phyloP scores from a whole-genome alignment of 148 eudicot species.

The Camellia granthamiana region DNA sequence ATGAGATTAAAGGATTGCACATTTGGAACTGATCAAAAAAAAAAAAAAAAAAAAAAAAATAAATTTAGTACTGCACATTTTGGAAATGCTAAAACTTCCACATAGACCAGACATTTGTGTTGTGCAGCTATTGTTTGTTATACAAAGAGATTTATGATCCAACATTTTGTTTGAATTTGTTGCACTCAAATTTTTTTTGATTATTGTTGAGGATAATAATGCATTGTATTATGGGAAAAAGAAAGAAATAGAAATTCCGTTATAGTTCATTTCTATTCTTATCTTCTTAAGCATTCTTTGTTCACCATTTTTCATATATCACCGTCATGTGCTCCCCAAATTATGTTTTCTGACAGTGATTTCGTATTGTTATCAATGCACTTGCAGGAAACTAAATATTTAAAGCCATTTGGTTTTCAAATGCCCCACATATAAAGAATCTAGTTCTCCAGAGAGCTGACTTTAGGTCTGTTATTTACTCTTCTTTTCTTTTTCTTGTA shows the following conservation, averaged over 20 bases:
- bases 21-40: too few relatives aligned
- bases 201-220: neutral
- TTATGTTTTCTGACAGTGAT: too few relatives aligned
- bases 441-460: neutral
- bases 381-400: neutral
- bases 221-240: neutral
- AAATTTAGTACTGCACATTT: too few relatives aligned
- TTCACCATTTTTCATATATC: neutral
- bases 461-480: conserved; percentile 9
- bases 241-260: too few relatives aligned
- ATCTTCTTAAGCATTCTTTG: neutral
- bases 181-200: neutral
- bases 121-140: neutral
- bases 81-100: too few relatives aligned
- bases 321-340: too few relatives aligned
- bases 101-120: neutral
- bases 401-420: neutral
- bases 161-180: too few relatives aligned
- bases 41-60: too few relatives aligned
- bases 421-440: neutral
- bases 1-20: neutral
- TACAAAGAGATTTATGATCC: neutral
- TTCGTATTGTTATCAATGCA: neutral
- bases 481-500: neutral
- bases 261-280: neutral